Percentiles rank a stretch among this genome's conserved stretches.
Conservation (phyloP, 768 basidiomycete species). For the Suillus brevipes region DNA sequence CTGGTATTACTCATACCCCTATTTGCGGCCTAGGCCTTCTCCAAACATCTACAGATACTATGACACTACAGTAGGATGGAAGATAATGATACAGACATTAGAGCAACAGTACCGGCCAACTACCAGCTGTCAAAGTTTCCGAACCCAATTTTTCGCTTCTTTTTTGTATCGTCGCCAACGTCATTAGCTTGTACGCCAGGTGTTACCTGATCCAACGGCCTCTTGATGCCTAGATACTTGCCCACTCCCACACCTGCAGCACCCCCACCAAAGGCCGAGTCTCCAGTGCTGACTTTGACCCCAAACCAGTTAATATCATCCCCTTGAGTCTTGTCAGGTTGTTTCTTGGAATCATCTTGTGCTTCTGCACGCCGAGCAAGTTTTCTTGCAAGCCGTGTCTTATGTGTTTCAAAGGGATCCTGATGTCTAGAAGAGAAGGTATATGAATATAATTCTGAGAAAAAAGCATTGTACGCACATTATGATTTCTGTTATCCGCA, state of each 20-base stretch:
- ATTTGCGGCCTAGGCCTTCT: neutral
- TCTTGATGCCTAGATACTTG: conserved; percentile 69
- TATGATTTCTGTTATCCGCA: conserved; percentile 81
- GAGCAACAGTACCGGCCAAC: conserved; percentile 2
- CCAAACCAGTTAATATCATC: conserved; percentile 88
- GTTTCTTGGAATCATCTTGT: conserved; percentile 30
- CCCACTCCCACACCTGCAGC: conserved; percentile 57
- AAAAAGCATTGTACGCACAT: conserved; percentile 56
- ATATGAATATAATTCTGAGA: conserved; percentile 9
- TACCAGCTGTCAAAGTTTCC: conserved; percentile 89
- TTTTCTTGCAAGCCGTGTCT: conserved; percentile 77
- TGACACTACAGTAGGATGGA: neutral
- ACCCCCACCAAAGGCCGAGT: conserved; percentile 33
- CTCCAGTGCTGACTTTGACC: conserved; percentile 64
- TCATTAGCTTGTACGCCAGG: conserved; percentile 12
- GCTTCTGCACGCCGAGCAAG: conserved; percentile 48
- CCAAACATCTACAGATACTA: neutral
- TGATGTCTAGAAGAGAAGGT: conserved; percentile 57
- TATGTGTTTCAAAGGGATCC: conserved; percentile 95
- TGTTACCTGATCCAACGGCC: conserved; percentile 35
- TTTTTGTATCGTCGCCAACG: conserved; percentile 55
- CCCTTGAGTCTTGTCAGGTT: conserved; percentile 54
- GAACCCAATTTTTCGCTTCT: conserved; percentile 85
- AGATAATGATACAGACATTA: conserved; percentile 3
- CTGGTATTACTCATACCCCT: neutral